These are phyloP conservation scores for Cutaneotrichosporon sp. DNA, from an alignment of 1,284 basidiomycete genomes.

Conservation along the genomic window DNA sequence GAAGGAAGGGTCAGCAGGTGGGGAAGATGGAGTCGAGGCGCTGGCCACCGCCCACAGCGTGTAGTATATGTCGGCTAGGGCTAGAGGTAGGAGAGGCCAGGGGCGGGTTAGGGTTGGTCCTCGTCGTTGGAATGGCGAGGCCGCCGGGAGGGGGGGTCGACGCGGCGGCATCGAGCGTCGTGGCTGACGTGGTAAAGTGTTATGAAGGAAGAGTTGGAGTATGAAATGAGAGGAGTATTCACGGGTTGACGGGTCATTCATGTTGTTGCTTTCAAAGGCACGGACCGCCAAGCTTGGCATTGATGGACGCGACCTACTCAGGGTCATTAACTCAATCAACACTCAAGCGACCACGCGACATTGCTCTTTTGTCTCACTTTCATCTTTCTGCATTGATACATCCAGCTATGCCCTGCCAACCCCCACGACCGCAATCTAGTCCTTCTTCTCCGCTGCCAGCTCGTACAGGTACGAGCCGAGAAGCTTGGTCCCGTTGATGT, in stretches of 20 bases:
- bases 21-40: not conserved
- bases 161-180: not conserved
- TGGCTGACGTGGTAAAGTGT: not conserved
- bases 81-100: slow-evolving; percentile 16
- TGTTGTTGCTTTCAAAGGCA: not conserved
- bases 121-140: not conserved
- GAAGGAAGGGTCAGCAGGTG: not conserved
- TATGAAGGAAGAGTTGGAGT: not conserved
- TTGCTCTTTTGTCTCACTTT: not conserved
- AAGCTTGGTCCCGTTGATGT: slow-evolving; percentile 75
- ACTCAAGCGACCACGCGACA: too few species aligned
- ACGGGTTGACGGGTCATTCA: not conserved
- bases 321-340: not conserved
- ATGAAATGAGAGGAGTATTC: not conserved
- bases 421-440: slow-evolving; percentile 2
- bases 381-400: not conserved
- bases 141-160: not conserved
- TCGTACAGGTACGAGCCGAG: slow-evolving; percentile 82
- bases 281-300: not conserved
- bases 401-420: not conserved
- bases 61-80: slow-evolving; percentile 14
- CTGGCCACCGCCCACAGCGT: not conserved
- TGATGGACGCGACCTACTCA: not conserved
- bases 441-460: slow-evolving; percentile 56
- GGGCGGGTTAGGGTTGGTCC: slow-evolving; percentile 14